Evolutionary conservation across 2,329 filamentous ascomycete genomes (phyloP).

Genomic region (Penicillium sp.): DNA sequence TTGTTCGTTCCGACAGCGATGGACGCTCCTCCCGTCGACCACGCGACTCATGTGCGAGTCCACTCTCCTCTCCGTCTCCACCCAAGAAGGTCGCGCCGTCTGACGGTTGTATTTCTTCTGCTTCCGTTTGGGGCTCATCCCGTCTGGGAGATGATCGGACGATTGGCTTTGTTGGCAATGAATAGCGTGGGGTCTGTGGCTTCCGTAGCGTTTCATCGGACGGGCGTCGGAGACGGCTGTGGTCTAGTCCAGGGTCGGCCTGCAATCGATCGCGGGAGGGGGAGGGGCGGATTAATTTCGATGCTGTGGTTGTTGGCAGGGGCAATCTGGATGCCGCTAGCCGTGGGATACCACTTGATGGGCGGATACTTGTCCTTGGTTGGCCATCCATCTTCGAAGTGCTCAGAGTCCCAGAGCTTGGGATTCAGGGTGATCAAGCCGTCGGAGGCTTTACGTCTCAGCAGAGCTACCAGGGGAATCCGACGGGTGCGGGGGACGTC

Average conservation of each 20-base stretch:
- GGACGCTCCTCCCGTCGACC: constrained; percentile 29
- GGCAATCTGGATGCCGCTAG: constrained; percentile 53
- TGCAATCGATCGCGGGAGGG: constrained; percentile 52
- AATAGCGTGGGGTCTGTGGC: constrained; percentile 32
- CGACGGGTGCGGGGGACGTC: neutral
- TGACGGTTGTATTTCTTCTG: constrained; percentile 22
- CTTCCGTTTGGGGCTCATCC: constrained; percentile 22
- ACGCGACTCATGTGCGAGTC: constrained; percentile 17
- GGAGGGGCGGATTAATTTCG: constrained; percentile 48
- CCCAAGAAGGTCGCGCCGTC: constrained; percentile 11
- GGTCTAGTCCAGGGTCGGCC: constrained; percentile 41
- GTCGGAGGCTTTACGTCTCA: neutral
- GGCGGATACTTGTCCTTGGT: constrained; percentile 30
- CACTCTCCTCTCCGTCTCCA: constrained; percentile 13
- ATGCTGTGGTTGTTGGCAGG: constrained; percentile 45
- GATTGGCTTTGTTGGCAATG: constrained; percentile 26
- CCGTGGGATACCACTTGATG: constrained; percentile 50
- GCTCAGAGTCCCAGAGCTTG: neutral
- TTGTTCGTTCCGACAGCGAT: constrained; percentile 73
- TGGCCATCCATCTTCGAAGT: constrained; percentile 38
- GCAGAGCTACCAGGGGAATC: constrained; percentile 1
- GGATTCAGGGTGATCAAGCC: constrained; percentile 4
- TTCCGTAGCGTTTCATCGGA: constrained; percentile 42
- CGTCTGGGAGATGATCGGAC: constrained; percentile 21
- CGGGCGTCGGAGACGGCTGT: constrained; percentile 40